phyloP scores from a whole-genome alignment of 306 rosid species.

The Quercus agrifolia region DNA sequence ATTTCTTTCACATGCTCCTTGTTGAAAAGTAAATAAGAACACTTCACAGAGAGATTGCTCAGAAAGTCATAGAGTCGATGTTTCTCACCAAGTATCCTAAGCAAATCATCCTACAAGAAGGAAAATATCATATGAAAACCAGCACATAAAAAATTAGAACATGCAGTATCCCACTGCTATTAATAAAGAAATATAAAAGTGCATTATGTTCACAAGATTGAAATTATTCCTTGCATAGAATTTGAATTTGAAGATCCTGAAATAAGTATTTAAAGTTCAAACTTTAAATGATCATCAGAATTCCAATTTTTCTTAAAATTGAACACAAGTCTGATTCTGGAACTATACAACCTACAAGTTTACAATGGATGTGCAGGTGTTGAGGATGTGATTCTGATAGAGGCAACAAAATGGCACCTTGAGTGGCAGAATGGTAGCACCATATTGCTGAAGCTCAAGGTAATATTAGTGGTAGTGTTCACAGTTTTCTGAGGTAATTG shows the following conservation, averaged over 20 bases:
- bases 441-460: not conserved
- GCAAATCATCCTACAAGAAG: slow-evolving; percentile 74
- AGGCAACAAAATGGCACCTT: not conserved
- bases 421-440: not conserved
- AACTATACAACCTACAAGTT: not conserved
- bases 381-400: not conserved
- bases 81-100: slow-evolving; percentile 82
- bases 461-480: not conserved
- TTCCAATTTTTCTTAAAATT: not conserved
- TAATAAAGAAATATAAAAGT: not conserved
- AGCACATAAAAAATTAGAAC: slow-evolving; percentile 16
- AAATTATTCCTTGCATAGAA: not conserved
- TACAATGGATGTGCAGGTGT: not conserved
- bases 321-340: not conserved
- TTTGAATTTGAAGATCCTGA: not conserved
- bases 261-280: not conserved
- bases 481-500: not conserved
- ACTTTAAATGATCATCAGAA: not conserved
- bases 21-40: slow-evolving; percentile 86
- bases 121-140: slow-evolving; percentile 10
- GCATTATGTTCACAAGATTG: not conserved
- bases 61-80: slow-evolving; percentile 85
- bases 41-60: slow-evolving; percentile 65
- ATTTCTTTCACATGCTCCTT: slow-evolving; percentile 84
- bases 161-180: slow-evolving; percentile 14